Evolutionary conservation across 768 basidiomycete species (phyloP).

Genomic region (Boletus tomentosulus): DNA sequence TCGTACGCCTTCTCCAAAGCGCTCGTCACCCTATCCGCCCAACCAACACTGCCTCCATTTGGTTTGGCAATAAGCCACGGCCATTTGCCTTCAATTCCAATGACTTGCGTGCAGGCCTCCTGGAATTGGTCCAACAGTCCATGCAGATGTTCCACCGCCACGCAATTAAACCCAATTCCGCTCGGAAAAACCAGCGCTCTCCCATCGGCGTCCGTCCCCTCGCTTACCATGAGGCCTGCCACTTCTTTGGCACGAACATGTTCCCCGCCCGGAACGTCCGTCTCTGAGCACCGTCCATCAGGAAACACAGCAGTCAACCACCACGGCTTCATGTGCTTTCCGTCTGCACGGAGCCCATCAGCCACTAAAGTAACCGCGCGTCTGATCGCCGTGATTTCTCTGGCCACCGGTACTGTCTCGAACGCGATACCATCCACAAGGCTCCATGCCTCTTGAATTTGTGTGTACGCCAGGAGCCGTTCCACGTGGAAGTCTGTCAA

Average conservation of each 20-base stretch:
- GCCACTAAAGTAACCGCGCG: constrained; percentile 47
- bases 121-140: constrained; percentile 37
- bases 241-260: constrained; percentile 37
- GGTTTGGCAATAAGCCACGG: constrained; percentile 69
- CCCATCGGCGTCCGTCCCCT: constrained; percentile 10
- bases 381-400: constrained; percentile 65
- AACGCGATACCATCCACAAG: constrained; percentile 64
- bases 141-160: constrained; percentile 43
- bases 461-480: constrained; percentile 52
- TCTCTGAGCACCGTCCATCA: constrained; percentile 43
- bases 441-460: constrained; percentile 48
- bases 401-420: constrained; percentile 68
- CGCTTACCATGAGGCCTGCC: constrained; percentile 37
- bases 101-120: constrained; percentile 13
- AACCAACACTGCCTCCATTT: constrained; percentile 49
- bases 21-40: constrained; percentile 34
- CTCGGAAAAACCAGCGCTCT: constrained; percentile 34
- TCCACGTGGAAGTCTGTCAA: constrained; percentile 61
- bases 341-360: constrained; percentile 15
- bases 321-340: constrained; percentile 52
- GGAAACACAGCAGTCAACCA: constrained; percentile 72
- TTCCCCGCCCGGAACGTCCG: constrained; percentile 21
- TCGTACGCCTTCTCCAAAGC: constrained; percentile 20
- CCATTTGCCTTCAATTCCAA: constrained; percentile 10
- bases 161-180: constrained; percentile 77